phyloP scores from a whole-genome alignment of 1,139 yeast genomes.

The Waltiozyma sp. region DNA sequence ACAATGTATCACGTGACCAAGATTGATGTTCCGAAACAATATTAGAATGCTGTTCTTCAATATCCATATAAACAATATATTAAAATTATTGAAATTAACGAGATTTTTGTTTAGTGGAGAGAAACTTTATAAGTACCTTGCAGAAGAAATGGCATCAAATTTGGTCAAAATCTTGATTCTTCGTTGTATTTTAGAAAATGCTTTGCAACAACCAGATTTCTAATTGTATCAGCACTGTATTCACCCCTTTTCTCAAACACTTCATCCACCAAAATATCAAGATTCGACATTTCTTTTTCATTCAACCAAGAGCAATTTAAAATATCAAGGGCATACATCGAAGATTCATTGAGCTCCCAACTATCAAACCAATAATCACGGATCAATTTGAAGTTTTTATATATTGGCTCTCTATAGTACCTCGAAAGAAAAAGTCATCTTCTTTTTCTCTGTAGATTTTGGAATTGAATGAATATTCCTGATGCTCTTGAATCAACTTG shows the following conservation, averaged over 20 bases:
- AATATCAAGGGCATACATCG: neutral
- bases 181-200: neutral
- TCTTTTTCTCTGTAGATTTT: neutral
- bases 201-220: neutral
- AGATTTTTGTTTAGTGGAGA: no score
- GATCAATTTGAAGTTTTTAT: neutral
- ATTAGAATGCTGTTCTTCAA: no score
- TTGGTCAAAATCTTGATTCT: no score
- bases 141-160: no score
- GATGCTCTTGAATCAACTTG: neutral
- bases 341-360: neutral
- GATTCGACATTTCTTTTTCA: neutral
- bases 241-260: neutral
- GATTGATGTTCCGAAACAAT: no score
- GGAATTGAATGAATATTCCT: neutral
- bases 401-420: neutral
- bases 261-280: neutral
- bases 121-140: no score
- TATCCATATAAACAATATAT: no score
- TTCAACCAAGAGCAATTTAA: neutral
- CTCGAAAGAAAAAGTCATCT: neutral
- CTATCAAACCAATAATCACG: neutral
- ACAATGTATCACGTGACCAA: no score
- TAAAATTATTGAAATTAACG: no score
- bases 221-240: neutral